Evolutionary conservation across 2,329 filamentous ascomycete species (phyloP).

Genomic region (Fusarium metavorans): DNA sequence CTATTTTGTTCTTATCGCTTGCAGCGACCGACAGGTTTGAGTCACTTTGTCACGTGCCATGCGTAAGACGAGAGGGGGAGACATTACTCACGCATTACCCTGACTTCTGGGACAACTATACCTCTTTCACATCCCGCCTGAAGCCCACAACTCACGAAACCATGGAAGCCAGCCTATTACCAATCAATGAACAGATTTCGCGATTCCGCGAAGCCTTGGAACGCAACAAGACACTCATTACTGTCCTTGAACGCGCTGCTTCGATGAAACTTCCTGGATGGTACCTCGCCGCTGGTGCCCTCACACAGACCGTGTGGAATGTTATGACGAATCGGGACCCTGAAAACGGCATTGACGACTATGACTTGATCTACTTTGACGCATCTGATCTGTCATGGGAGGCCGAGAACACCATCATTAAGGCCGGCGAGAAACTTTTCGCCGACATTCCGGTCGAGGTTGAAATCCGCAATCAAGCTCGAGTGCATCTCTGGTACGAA

Average conservation of each 20-base stretch:
- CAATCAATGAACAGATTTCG: slow-evolving; percentile 42
- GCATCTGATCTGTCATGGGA: slow-evolving; percentile 50
- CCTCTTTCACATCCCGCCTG: background rate
- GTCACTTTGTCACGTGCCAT: background rate
- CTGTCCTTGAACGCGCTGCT: slow-evolving; percentile 43
- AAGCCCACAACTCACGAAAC: background rate
- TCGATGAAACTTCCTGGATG: slow-evolving; percentile 48
- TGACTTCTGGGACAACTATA: background rate
- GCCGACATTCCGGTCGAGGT: slow-evolving; percentile 47
- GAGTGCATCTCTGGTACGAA: slow-evolving; percentile 54
- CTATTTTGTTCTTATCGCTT: background rate
- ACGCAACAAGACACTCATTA: slow-evolving; percentile 45
- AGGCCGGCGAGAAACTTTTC: slow-evolving; percentile 46
- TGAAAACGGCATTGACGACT: slow-evolving; percentile 52
- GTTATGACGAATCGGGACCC: slow-evolving; percentile 43
- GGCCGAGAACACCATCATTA: slow-evolving; percentile 51
- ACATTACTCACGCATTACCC: background rate
- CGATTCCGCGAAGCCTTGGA: slow-evolving; percentile 41
- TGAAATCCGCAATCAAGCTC: slow-evolving; percentile 54
- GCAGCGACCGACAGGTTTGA: background rate
- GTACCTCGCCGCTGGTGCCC: slow-evolving; percentile 52
- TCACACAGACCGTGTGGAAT: slow-evolving; percentile 56
- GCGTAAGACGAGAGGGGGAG: background rate
- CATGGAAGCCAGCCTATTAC: slow-evolving; percentile 40
- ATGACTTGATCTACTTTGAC: slow-evolving; percentile 54